These are phyloP conservation scores for Naganishia kalamii DNA, from an alignment of 768 basidiomycete genomes.

Conservation along the genomic window DNA sequence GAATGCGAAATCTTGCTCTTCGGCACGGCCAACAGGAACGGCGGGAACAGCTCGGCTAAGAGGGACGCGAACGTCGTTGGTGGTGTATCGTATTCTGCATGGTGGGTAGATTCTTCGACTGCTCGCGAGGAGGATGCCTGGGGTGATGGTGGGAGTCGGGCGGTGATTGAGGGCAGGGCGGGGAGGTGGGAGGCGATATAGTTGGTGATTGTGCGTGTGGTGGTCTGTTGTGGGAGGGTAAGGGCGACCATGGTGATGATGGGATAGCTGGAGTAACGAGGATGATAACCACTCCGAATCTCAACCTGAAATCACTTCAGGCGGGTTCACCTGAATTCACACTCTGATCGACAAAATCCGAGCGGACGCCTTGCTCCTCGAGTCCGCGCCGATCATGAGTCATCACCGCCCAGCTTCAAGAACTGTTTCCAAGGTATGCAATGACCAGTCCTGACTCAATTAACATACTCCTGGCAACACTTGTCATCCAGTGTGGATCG, in stretches of 20 bases:
- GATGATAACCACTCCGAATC: no score
- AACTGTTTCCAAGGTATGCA: not conserved
- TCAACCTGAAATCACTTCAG: no score
- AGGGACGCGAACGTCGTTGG: slow-evolving; percentile 48
- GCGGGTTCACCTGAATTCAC: no score
- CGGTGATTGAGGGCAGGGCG: not conserved
- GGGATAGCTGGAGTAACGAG: not conserved
- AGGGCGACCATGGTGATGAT: slow-evolving; percentile 1
- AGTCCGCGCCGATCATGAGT: slow-evolving; percentile 1
- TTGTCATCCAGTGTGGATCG: no score
- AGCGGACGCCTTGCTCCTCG: not conserved
- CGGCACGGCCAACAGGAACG: slow-evolving; percentile 84
- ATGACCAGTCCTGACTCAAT: not conserved
- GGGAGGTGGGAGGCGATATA: slow-evolving; percentile 3
- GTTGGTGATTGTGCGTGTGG: slow-evolving; percentile 6
- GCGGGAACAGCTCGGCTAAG: slow-evolving; percentile 70
- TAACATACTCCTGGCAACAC: not conserved
- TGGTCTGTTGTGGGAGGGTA: slow-evolving; percentile 11
- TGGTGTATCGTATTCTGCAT: slow-evolving; percentile 14
- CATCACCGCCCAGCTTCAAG: not conserved
- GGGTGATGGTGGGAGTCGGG: slow-evolving; percentile 3
- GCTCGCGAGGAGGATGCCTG: slow-evolving; percentile 24
- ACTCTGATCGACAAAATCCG: not conserved
- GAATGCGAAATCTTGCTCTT: slow-evolving; percentile 92
- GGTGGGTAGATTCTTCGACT: slow-evolving; percentile 35